Evolutionary conservation across 2,329 filamentous ascomycete species (phyloP), one percentile per base, ranked within the genome.

Genomic region (Berkeleyomyces basicola): DNA sequence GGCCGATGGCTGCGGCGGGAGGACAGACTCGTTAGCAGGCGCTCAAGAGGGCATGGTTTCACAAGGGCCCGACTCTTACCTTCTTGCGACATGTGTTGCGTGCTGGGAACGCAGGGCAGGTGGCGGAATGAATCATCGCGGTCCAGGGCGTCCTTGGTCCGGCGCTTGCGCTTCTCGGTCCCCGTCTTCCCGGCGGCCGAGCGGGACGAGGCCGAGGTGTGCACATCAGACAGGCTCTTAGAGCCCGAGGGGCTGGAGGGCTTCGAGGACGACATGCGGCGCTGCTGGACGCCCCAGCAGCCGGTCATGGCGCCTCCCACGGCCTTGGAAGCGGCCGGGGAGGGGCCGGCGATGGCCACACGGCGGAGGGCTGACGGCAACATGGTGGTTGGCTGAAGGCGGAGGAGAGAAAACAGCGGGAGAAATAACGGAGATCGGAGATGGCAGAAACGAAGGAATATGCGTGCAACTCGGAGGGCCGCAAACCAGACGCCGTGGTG

Each of bases 51-150:
- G 37, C 37, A 6, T 14, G 7, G 14, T 7, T 7, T 33, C 16
- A 6, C 10, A 33, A 40, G 11, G 23, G 16, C 47, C 53, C 61
- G 42, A 71, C 78, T 43, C 42, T 42, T 73, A 87, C 86, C 82
- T 73, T 83, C 79, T 70, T 83, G 80, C 60, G 82, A 80, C 67
- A 91, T 79, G 74, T 90, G 82, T 67, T 86, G 81, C 58, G 87
- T 90, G 71, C 81, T 86, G 62, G 87, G 87, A 51, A 91, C 88
- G 71, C 82, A 85, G 46, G 87, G 87, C 64, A 90, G 77, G 67
- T 82, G 82, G 60, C 75, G 77, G 67, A 79, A 74, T 55, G 75
- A 72, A 63, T 77, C 75, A 65, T 78, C 75, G 63, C 70, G 71
- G 14, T 74, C 73, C 14, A 74, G 71, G 63, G 71, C 70, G 64